A percentile compares a stretch with the other conserved stretches of the same genome.
Conservation (phyloP, 2,329 filamentous ascomycete genomes). For the Aspergillus ustus region DNA sequence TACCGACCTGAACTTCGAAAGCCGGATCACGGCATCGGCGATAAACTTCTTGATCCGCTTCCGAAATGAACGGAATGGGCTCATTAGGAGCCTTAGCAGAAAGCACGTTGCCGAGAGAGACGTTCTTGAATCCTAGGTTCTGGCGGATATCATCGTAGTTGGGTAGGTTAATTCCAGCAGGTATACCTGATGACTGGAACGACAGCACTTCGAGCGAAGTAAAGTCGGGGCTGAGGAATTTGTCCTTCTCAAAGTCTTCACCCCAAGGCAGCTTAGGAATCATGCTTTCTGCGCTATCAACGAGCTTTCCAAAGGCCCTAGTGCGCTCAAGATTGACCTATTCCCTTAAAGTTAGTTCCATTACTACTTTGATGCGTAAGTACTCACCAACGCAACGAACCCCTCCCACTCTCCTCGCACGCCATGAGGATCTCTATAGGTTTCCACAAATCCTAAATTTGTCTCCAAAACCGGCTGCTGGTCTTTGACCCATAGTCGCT, state of each 20-base stretch:
- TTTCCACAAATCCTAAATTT: slow-evolving; percentile 84
- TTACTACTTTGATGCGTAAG: background rate
- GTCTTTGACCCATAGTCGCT: slow-evolving; percentile 81
- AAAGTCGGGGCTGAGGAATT: slow-evolving; percentile 93
- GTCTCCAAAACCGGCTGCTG: slow-evolving; percentile 79
- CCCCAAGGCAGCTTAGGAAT: slow-evolving; percentile 91
- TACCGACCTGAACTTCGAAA: slow-evolving; percentile 94
- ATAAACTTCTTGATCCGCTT: slow-evolving; percentile 77
- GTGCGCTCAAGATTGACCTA: slow-evolving; percentile 86
- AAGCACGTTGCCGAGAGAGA: slow-evolving; percentile 88
- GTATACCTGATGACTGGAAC: slow-evolving; percentile 70
- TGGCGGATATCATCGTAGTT: slow-evolving; percentile 65
- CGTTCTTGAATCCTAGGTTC: slow-evolving; percentile 69
- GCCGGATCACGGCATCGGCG: slow-evolving; percentile 81
- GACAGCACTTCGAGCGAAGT: slow-evolving; percentile 90
- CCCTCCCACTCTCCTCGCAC: slow-evolving; percentile 85
- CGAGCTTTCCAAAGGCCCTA: slow-evolving; percentile 81
- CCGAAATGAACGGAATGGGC: slow-evolving; percentile 85
- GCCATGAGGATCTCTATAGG: slow-evolving; percentile 81
- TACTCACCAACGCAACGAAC: slow-evolving; percentile 67
- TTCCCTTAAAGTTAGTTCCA: no score
- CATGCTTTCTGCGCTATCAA: slow-evolving; percentile 76
- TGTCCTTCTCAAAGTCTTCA: slow-evolving; percentile 91
- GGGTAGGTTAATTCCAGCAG: slow-evolving; percentile 63
- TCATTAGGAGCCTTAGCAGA: slow-evolving; percentile 91